These are phyloP conservation scores for Starmera caribaea DNA, from an alignment of 805 yeast genomes.

Conservation along the genomic window DNA sequence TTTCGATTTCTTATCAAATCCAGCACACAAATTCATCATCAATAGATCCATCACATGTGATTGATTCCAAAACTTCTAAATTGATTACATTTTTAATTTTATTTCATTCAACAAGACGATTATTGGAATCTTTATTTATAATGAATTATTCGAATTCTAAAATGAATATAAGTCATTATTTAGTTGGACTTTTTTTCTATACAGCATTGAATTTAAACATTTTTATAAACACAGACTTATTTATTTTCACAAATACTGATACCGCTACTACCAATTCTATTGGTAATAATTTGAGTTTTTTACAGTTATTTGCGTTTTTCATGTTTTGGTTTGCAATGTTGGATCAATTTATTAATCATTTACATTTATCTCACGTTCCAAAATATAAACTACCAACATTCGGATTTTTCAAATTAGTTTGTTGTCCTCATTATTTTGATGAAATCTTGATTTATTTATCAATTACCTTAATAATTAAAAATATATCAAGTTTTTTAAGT, in stretches of 20 bases:
- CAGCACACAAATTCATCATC: conserved; percentile 4
- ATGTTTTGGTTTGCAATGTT: conserved; percentile 22
- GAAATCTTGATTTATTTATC: conserved; percentile 48
- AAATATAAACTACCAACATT: conserved; percentile 39
- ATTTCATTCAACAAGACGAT: conserved; percentile 48
- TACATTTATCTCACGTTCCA: conserved; percentile 15
- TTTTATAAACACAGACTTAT: conserved; percentile 16
- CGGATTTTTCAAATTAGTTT: conserved; percentile 38
- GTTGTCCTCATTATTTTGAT: conserved; percentile 64
- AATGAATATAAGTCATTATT: conserved; percentile 59
- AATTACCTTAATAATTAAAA: conserved; percentile 13
- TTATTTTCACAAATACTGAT: conserved; percentile 5
- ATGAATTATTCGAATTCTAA: conserved; percentile 39
- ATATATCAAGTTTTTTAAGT: conserved; percentile 10
- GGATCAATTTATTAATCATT: conserved; percentile 31
- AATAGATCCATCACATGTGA: conserved; percentile 1
- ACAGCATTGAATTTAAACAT: conserved; percentile 33
- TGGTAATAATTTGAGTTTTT: background rate
- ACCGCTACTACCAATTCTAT: background rate
- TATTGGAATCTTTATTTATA: conserved; percentile 42
- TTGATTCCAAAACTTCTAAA: conserved; percentile 16
- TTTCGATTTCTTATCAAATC: conserved; percentile 2
- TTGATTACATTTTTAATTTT: conserved; percentile 17
- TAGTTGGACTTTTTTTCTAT: conserved; percentile 56
- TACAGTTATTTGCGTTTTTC: conserved; percentile 6